Evolutionary conservation across 1,284 basidiomycete genomes (phyloP), one percentile per base, ranked within the genome.

Genomic region (Leccinum solheimii): DNA sequence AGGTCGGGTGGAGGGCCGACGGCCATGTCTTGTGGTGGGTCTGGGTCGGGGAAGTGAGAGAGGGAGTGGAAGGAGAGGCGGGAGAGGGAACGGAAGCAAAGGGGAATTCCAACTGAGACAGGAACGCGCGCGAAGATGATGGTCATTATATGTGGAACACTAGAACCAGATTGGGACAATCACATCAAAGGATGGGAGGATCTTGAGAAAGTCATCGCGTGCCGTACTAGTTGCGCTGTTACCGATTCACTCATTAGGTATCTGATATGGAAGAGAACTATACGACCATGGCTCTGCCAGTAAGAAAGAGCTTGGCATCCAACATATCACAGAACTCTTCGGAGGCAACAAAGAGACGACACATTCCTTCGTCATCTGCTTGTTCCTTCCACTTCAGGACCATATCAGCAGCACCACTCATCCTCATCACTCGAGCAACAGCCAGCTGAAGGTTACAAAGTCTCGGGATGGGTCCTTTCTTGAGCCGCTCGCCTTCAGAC

Each of bases 11-110:
- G 58, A 0, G 60, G 57, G 27, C 50, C 57, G 23, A 52, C 3
- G 27, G 60, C 1, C 61, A 72, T 72, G 23, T 50, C 49, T 50
- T 19, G 45, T 16, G 19, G 19, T 10, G 19, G 19, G 19, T 19
- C 10, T 3, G 5, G 11, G 45, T 59, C 36, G 36, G 4, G 2
- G 38, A 16, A 2, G 21, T 5, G 26, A 5, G 60, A 66, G 6
- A 53, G 19, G 19, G 66, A 30, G 7, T 19, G 36, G 30, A 38
- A 19, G 2, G 26, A 6, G 9, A 32, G 5, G 27, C 16, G 54
- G 3, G 34, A 14, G 23, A 51, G n/a, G 21, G 43, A 23, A 16
- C 36, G 40, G 9, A 43, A 19, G 16, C 40, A n/a, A 3, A 40
- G 38, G 38, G 38, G 38, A 40, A 40, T 40, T 40, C 38, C 16